phyloP scores from a whole-genome alignment of 192 early-diverging fungal genomes.

The Linnemannia exigua region DNA sequence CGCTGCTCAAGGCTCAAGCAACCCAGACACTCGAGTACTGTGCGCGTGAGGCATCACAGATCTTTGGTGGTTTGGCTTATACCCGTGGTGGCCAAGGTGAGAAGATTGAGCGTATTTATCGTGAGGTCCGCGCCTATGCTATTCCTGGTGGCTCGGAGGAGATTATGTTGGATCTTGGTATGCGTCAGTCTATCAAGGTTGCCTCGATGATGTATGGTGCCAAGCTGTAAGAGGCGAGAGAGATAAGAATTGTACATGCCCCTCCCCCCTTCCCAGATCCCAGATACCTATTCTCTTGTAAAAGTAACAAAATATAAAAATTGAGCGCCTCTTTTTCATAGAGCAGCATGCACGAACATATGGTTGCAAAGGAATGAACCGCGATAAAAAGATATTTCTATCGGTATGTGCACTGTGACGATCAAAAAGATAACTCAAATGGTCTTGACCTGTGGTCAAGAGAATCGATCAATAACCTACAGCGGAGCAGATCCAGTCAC shows the following conservation, averaged over 20 bases:
- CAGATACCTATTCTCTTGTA: no score
- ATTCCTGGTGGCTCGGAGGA: constrained; percentile 93
- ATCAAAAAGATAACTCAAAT: no score
- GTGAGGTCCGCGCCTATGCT: constrained; percentile 87
- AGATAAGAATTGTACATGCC: neutral
- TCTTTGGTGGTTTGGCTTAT: constrained; percentile 90
- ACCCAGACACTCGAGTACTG: constrained; percentile 92
- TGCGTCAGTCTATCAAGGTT: constrained; percentile 82
- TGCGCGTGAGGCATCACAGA: constrained; percentile 90
- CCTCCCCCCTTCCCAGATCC: no score
- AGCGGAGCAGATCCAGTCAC: no score
- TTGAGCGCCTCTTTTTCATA: no score
- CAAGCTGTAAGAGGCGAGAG: constrained; percentile 38
- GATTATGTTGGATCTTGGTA: constrained; percentile 91
- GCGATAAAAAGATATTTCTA: no score
- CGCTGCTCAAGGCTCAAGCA: constrained; percentile 85
- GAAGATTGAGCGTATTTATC: constrained; percentile 86
- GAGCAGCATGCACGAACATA: no score
- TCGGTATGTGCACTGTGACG: no score
- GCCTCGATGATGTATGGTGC: constrained; percentile 48
- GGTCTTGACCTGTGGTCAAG: no score
- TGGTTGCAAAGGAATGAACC: no score
- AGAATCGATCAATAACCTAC: no score
- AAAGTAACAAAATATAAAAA: no score
- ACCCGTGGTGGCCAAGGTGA: constrained; percentile 81